These are phyloP conservation scores for Tulasnella sp. DNA, from an alignment of 768 basidiomycete species.

Conservation along the genomic window DNA sequence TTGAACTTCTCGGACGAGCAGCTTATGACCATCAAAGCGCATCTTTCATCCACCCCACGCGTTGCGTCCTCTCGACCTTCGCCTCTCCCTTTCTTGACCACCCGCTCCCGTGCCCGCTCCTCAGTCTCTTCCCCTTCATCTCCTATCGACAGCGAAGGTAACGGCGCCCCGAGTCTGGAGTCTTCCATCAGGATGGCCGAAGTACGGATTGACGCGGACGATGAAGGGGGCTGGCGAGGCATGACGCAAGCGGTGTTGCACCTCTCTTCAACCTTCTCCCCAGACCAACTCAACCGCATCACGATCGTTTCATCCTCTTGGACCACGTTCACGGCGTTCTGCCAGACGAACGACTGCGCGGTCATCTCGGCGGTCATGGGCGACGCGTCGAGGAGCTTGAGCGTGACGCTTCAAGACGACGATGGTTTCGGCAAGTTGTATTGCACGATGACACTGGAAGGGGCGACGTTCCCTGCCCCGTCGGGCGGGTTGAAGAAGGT, in stretches of 20 bases:
- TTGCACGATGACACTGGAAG: neutral
- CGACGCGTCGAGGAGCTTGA: neutral
- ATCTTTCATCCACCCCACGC: neutral
- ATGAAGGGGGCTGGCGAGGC: neutral
- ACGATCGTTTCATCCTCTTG: neutral
- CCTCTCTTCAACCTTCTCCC: neutral
- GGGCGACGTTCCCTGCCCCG: neutral
- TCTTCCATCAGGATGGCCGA: neutral
- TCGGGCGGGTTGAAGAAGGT: neutral
- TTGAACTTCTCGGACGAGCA: neutral
- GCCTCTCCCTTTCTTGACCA: neutral
- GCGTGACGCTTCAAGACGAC: neutral
- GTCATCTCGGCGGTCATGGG: neutral
- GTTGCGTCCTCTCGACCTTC: neutral
- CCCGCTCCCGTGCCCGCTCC: neutral
- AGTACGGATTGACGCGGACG: neutral
- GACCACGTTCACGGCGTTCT: neutral
- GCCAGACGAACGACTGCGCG: neutral
- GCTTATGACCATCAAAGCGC: neutral
- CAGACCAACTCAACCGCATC: neutral
- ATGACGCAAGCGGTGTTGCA: neutral
- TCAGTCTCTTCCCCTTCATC: neutral
- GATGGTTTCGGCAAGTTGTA: neutral
- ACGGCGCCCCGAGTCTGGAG: neutral
- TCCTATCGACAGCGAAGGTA: neutral